Conservation (phyloP, 73 alveolate genomes). For the Symbiodinium pilosum region DNA sequence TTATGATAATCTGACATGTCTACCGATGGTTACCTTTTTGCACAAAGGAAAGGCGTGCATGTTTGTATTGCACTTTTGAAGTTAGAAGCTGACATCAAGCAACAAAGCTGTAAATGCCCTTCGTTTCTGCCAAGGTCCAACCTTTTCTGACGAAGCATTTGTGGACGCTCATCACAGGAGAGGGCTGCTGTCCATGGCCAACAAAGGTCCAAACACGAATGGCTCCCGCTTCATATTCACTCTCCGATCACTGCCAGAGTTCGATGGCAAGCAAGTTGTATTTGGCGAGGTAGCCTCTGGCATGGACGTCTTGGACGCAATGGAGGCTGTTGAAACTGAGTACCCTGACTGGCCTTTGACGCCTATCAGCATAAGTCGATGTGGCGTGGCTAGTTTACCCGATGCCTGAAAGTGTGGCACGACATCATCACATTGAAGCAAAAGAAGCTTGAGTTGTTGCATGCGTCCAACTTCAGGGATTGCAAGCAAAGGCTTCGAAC, state of each 20-base stretch:
- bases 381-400: constrained; percentile 28
- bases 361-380: not conserved
- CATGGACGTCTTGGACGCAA: constrained; percentile 94
- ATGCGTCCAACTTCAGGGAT: no score
- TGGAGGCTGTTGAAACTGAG: constrained; percentile 96
- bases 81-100: no score
- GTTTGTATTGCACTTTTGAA: no score
- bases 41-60: no score
- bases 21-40: no score
- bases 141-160: constrained; percentile 98
- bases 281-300: constrained; percentile 98
- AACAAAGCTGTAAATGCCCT: no score
- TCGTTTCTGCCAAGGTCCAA: constrained; percentile 83
- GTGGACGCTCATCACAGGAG: constrained; percentile 97
- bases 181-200: constrained; percentile 99
- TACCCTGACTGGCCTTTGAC: constrained; percentile 34
- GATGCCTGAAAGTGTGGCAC: no score
- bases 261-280: constrained; percentile 98
- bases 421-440: no score
- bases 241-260: constrained; percentile 97
- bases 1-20: no score
- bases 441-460: no score
- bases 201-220: constrained; percentile 99
- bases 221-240: constrained; percentile 98
- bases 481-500: no score